These are phyloP conservation scores for Allium cepa DNA, from an alignment of 106 monocot genomes.

Conservation along the genomic window DNA sequence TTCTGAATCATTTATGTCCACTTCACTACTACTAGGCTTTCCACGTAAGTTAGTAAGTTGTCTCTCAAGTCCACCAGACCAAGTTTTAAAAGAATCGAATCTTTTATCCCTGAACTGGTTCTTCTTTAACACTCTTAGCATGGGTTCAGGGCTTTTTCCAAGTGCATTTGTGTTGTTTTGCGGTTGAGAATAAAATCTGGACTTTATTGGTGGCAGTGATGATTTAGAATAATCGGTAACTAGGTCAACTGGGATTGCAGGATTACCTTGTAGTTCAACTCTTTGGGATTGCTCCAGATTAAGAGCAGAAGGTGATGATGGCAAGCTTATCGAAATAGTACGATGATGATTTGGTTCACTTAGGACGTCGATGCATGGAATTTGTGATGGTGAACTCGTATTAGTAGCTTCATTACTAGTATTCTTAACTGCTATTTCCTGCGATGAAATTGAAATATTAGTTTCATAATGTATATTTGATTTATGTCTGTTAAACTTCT, in stretches of 20 bases:
- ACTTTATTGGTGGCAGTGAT: background rate
- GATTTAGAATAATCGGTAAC: background rate
- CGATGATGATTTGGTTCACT: background rate
- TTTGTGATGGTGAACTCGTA: background rate
- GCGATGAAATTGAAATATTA: background rate
- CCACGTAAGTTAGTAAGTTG: constrained; percentile 28
- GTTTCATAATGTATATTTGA: background rate
- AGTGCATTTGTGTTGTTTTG: background rate
- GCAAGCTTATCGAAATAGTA: constrained; percentile 6
- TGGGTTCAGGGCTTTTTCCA: background rate
- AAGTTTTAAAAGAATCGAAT: constrained; percentile 46
- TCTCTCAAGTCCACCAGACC: constrained; percentile 35
- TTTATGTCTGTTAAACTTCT: background rate
- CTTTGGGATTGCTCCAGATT: background rate
- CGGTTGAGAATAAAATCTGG: constrained; percentile 5
- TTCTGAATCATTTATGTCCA: constrained; percentile 7
- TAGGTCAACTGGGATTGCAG: background rate
- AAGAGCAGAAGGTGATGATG: background rate
- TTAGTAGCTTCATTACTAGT: background rate
- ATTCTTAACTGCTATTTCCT: background rate
- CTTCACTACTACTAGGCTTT: constrained; percentile 15
- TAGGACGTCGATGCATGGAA: background rate
- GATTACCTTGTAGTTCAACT: background rate
- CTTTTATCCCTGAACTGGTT: constrained; percentile 21
- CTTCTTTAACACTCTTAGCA: background rate